Evolutionary conservation across 257 asterid species (phyloP), one percentile per base, ranked within the genome.

Genomic region (Nicotiana tomentosiformis): DNA sequence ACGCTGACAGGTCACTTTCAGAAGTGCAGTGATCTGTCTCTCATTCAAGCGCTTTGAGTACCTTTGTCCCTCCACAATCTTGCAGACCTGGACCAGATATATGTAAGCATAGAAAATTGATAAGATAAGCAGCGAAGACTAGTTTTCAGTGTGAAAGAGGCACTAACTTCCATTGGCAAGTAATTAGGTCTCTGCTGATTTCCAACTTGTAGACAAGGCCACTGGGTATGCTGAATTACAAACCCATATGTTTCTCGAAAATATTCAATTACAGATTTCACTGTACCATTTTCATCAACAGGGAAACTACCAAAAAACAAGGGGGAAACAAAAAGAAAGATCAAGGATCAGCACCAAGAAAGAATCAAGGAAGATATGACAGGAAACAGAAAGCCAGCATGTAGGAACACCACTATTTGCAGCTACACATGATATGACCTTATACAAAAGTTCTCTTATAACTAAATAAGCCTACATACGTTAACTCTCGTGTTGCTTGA

Each of bases 151-250:
- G 61, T 35, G 70, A 72, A 61, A 78, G 29, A 29, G 82, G 37
- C 76, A 64, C 85, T 64, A 64, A 96, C 99, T 98, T 96, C 99
- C 98, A 96, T 93, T 0, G 99, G 99, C 82, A 96, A 81, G 82
- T 92, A 96, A 86, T 96, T 94, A 61, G 97, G 97, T 83, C 98
- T 88, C 65, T 89, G 96, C 72, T 91, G 89, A 87, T 93, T 96
- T 78, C 98, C 99, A 72, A 96, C 99, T 94, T 94, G 99, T 74
- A 96, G 88, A 78, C 98, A 96, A 77, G 99, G 99, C 91, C 93
- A 88, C 46, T 93, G 97, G 1, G 93, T 89, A 65, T 92, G 94
- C 61, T 90, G 96, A 84, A 96, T 96, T 10, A 90, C 91, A 84
- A 92, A 91, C 4, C 95, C 96, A 26, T 96, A 94, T 0, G 99